These are phyloP conservation scores for Pleurotus sapidus DNA, from an alignment of 768 basidiomycete species.

Conservation along the genomic window DNA sequence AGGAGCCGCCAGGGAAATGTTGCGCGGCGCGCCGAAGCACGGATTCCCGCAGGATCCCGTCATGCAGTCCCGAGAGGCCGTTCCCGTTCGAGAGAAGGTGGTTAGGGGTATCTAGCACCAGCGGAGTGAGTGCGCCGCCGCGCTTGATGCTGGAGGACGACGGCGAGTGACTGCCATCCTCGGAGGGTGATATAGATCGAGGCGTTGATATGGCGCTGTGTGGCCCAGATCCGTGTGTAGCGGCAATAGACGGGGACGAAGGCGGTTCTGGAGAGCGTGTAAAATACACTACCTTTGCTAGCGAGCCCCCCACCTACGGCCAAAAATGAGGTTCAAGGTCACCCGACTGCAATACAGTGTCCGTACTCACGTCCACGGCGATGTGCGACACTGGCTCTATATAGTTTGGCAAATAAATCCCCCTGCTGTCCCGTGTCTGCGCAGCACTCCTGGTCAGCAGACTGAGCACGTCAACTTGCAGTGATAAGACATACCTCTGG, in stretches of 20 bases:
- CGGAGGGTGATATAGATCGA: slow-evolving; percentile 37
- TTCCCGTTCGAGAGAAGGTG: slow-evolving; percentile 19
- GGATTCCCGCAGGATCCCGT: slow-evolving; percentile 53
- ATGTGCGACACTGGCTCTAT: slow-evolving; percentile 98
- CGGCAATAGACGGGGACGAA: slow-evolving; percentile 67
- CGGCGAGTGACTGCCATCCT: slow-evolving; percentile 22
- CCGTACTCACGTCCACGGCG: slow-evolving; percentile 84
- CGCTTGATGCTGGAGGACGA: slow-evolving; percentile 34
- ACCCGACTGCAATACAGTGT: slow-evolving; percentile 8
- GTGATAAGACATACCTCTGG: slow-evolving; percentile 65
- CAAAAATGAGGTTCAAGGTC: slow-evolving; percentile 10
- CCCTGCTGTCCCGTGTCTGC: slow-evolving; percentile 90
- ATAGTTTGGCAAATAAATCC: slow-evolving; percentile 96
- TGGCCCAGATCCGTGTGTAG: slow-evolving; percentile 56
- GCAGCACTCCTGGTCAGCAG: slow-evolving; percentile 10
- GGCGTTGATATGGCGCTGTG: slow-evolving; percentile 43
- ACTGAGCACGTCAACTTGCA: slow-evolving; percentile 6
- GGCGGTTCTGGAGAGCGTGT: slow-evolving; percentile 89
- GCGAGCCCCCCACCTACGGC: slow-evolving; percentile 86
- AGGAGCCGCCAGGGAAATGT: slow-evolving; percentile 92
- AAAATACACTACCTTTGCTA: slow-evolving; percentile 98
- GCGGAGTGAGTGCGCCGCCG: slow-evolving; percentile 81
- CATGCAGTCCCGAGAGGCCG: slow-evolving; percentile 34
- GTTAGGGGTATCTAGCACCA: slow-evolving; percentile 54
- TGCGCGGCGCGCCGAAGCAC: slow-evolving; percentile 69